Conservation (phyloP, 352 stramenopile species). For the Thalassiosira ordinaria region DNA sequence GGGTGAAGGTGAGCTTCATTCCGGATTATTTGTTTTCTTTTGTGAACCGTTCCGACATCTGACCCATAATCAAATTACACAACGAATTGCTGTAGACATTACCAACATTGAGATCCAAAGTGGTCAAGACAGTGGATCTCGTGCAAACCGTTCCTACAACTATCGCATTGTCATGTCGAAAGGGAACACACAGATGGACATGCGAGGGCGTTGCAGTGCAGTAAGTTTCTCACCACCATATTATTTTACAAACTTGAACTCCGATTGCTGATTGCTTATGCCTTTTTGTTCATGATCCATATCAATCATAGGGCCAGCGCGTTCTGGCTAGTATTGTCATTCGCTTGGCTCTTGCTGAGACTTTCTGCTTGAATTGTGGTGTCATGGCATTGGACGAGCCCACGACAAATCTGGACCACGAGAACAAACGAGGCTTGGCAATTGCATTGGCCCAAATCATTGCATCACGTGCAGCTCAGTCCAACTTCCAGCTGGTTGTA, state of each 20-base stretch:
- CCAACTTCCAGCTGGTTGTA: conserved; percentile 99
- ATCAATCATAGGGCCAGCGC: conserved; percentile 98
- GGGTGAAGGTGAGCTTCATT: no score
- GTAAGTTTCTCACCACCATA: no score
- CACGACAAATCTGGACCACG: conserved; percentile 92
- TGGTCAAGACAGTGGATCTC: conserved; percentile 88
- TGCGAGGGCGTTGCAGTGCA: conserved; percentile 98
- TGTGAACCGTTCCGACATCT: no score
- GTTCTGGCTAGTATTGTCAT: conserved; percentile 95
- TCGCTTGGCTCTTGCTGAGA: conserved; percentile 96
- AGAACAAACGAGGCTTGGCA: conserved; percentile 95
- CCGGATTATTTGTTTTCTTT: no score
- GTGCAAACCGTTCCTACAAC: conserved; percentile 91
- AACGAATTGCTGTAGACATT: no score
- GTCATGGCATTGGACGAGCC: conserved; percentile 99
- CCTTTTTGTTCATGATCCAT: no score
- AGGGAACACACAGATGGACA: conserved; percentile 92
- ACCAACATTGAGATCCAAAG: conserved; percentile 98
- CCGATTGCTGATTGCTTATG: no score
- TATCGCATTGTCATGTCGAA: conserved; percentile 99
- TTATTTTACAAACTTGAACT: no score
- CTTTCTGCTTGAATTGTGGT: conserved; percentile 98
- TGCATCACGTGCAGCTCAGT: conserved; percentile 91
- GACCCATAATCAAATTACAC: no score
- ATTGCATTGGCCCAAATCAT: conserved; percentile 92